Conservation (phyloP, 352 stramenopile species). For the Vaucheria bursata region DNA sequence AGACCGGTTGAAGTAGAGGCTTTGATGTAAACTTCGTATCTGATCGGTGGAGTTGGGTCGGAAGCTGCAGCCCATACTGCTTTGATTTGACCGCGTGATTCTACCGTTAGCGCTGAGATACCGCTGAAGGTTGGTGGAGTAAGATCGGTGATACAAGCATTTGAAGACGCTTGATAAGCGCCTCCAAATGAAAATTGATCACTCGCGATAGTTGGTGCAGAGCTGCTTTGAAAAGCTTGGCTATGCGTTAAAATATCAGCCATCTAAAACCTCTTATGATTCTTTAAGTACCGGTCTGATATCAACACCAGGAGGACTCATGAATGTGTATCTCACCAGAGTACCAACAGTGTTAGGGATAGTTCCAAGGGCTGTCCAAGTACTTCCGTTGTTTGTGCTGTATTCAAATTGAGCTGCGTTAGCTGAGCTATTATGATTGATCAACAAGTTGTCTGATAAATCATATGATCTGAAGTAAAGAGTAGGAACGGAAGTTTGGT, state of each 20-base stretch:
- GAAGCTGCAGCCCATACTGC: constrained; percentile 1
- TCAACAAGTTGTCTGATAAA: constrained; percentile 1
- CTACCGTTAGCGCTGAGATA: background rate
- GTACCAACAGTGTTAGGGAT: background rate
- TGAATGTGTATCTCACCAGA: constrained; percentile 1
- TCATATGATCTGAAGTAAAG: constrained; percentile 5
- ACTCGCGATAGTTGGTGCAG: constrained; percentile 3
- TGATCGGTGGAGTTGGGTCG: background rate
- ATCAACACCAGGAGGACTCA: background rate
- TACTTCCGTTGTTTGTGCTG: background rate
- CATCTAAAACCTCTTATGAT: constrained; percentile 7
- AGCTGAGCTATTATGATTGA: constrained; percentile 1
- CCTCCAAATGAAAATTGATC: constrained; percentile 8
- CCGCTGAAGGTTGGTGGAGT: background rate
- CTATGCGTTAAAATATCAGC: constrained; percentile 8
- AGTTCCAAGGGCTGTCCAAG: background rate
- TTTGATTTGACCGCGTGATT: constrained; percentile 5
- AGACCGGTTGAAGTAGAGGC: background rate
- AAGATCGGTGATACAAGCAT: background rate
- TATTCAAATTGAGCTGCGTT: constrained; percentile 4
- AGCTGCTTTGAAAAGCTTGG: constrained; percentile 5
- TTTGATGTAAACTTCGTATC: constrained; percentile 3
- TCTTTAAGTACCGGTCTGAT: constrained; percentile 5
- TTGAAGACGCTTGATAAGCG: constrained; percentile 4
- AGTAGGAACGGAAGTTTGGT: background rate